Percentiles rank a stretch among this genome's conserved stretches.
Evolutionary conservation across 371 early-diverging fungal species (phyloP).

Genomic region (Dichotomocladium elegans): DNA sequence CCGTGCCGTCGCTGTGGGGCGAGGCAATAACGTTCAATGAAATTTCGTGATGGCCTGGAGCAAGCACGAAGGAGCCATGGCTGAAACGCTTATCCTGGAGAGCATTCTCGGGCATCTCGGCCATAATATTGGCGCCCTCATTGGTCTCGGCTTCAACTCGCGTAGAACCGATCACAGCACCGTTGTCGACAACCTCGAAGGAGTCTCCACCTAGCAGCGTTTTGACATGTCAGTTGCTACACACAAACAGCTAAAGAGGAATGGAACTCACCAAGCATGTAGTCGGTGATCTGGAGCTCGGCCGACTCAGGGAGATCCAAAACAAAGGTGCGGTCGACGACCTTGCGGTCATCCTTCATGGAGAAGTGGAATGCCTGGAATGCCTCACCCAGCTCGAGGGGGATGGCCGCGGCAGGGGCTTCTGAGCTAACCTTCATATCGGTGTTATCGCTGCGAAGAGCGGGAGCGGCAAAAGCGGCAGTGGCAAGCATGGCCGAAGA

Average conservation of each 20-base stretch:
- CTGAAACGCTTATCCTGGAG: slow-evolving; percentile 23
- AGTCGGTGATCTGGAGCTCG: slow-evolving; percentile 29
- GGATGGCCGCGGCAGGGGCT: slow-evolving; percentile 6
- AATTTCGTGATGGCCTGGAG: slow-evolving; percentile 25
- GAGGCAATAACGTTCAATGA: slow-evolving; percentile 27
- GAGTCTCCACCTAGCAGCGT: slow-evolving; percentile 24
- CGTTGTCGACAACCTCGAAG: slow-evolving; percentile 29
- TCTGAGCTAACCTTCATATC: slow-evolving; percentile 1
- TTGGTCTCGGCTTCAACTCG: too few species aligned
- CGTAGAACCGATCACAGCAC: slow-evolving; percentile 18
- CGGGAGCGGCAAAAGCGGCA: slow-evolving; percentile 17
- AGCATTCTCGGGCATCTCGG: slow-evolving; percentile 22
- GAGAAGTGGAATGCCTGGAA: slow-evolving; percentile 28
- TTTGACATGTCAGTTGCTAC: not conserved
- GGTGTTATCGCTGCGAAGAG: slow-evolving; percentile 4
- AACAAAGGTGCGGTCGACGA: slow-evolving; percentile 23
- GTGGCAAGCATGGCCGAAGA: slow-evolving; percentile 30
- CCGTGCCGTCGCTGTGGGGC: slow-evolving; percentile 18
- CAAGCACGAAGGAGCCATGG: slow-evolving; percentile 18
- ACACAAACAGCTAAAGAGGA: not conserved
- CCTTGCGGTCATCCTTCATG: slow-evolving; percentile 4
- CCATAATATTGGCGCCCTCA: slow-evolving; percentile 12
- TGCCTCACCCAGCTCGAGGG: slow-evolving; percentile 13
- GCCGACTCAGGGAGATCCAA: slow-evolving; percentile 23
- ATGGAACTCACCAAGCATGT: slow-evolving; percentile 18